Base-by-base conservation (phyloP, 257 asterid genomes). In the Cordia subcordata region DNA sequence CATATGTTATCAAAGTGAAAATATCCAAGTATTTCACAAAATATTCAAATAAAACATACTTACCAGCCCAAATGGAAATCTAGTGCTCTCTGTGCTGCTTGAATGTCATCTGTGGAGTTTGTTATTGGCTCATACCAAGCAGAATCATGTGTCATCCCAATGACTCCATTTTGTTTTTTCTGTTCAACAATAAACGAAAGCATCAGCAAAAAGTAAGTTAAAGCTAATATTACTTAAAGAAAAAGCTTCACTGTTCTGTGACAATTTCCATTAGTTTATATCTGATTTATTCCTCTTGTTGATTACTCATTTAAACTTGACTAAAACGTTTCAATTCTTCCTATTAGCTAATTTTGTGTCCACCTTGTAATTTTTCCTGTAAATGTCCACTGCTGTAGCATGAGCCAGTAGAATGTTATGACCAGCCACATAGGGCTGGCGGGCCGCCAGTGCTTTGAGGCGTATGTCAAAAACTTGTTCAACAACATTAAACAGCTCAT, bases 31-130 rank as follows among this genome's bases (percentile, higher is more conserved):
- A n/a, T n/a, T n/a, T n/a, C 12, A 23, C 15, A 15, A 33, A 16
- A 59, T 23, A 42, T 39, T 3, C 21, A 14, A 5, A 32, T 23
- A 14, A 50, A 39, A 33, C 54, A 55, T 44, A 44, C 68, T 65
- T 70, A 88, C 98, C 98, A 91, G 6, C 95, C 98, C 70, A 91
- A 69, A 74, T 79, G 61, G 55, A 81, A 91, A 55, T 91, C 98
- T 0, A 88, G 59, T 15, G 94, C 95, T 70, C 96, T 74, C 62
- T 75, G 64, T 35, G 86, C 51, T 44, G 95, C 94, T 67, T 81
- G 65, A 11, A 83, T 68, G 65, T 85, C 95, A 0, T 73, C 81
- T 0, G 74, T 21, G 18, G 81, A 70, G 65, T 79, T 74, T 5
- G 89, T 27, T n/a, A 72, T 63, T 8, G 96, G 65, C 51, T 85